Evolutionary conservation across 2,329 filamentous ascomycete species (phyloP).

Genomic region (Ceratocystis alfenasii): DNA sequence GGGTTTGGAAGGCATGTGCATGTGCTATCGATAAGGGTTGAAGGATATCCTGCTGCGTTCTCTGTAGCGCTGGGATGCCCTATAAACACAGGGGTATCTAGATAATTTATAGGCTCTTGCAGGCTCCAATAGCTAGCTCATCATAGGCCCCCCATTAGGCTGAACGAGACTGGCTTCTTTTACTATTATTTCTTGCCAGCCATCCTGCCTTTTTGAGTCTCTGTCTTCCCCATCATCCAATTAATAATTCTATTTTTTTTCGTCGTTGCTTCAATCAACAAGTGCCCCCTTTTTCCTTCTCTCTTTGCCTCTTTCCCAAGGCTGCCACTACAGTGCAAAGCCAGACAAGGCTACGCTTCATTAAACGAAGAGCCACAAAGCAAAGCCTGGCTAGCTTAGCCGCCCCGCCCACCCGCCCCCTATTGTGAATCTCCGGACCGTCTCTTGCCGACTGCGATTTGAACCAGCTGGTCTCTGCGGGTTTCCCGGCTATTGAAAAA

Average conservation of each 20-base stretch:
- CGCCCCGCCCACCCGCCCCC: background rate
- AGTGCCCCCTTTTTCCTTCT: background rate
- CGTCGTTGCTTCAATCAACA: background rate
- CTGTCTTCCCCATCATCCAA: background rate
- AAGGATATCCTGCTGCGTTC: background rate
- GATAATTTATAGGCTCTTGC: no score
- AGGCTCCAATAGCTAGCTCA: no score
- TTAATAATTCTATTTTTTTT: conserved; percentile 1
- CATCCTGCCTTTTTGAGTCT: background rate
- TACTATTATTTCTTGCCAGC: no score
- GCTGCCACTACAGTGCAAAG: background rate
- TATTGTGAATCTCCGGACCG: background rate
- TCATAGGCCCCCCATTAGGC: no score
- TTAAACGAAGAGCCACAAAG: background rate
- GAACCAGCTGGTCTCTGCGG: no score
- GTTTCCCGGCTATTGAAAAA: no score
- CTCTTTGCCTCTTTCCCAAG: background rate
- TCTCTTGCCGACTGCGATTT: no score
- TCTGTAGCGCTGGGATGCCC: background rate
- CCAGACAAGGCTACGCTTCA: background rate
- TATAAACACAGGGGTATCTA: background rate
- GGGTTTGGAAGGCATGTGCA: background rate
- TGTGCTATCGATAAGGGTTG: background rate
- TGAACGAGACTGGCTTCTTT: no score
- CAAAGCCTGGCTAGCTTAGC: background rate